Evolutionary conservation across 441 rosid species (phyloP), one percentile per base, ranked within the genome.

Genomic region (Viola pubescens): DNA sequence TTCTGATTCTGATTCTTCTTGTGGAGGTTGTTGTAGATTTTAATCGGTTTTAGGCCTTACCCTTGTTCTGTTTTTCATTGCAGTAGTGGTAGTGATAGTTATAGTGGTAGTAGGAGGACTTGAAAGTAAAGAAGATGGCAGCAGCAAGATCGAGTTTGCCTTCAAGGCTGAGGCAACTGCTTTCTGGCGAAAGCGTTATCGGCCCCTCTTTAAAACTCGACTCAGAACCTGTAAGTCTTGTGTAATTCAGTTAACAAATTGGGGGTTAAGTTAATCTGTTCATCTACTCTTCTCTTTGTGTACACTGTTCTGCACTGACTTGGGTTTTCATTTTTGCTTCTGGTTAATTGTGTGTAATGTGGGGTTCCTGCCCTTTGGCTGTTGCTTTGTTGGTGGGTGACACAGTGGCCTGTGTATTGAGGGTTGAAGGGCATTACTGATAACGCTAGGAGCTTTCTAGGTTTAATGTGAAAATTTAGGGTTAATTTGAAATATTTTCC

Each of bases 71-170:
- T 9, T 51, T 48, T 42, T 56, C 12, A 39, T 63, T 41, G 38
- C 56, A 38, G 13, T 52, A 59, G 26, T 39, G 11, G 8, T 48
- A 57, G 68, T 48, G 61, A 75, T 68, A 68, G 69, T 26, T 26
- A 71, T 69, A 80, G 80, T 69, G 70, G 74, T 70, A 8, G n/a
- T 8, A 10, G 4, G 49, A 8, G n/a, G 12, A 46, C 11, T 4
- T 10, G n/a, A 69, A 56, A 72, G 75, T 58, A 65, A 74, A 61
- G 74, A 68, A 61, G 79, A 92, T 92, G 98, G 82, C 96, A 60
- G 70, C 87, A 64, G 71, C 75, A 72, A 81, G 99, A 79, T 81
- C 97, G 76, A 83, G 82, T 77, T 78, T 94, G 84, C 99, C 96
- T 59, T 86, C 95, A 52, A 80, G 99, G 71, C 79, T 90, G 55